Percentiles rank a stretch among this genome's conserved stretches.
These are phyloP conservation scores for Carex pumila DNA, from an alignment of 176 grass and related monocot genomes.

Conservation along the genomic window DNA sequence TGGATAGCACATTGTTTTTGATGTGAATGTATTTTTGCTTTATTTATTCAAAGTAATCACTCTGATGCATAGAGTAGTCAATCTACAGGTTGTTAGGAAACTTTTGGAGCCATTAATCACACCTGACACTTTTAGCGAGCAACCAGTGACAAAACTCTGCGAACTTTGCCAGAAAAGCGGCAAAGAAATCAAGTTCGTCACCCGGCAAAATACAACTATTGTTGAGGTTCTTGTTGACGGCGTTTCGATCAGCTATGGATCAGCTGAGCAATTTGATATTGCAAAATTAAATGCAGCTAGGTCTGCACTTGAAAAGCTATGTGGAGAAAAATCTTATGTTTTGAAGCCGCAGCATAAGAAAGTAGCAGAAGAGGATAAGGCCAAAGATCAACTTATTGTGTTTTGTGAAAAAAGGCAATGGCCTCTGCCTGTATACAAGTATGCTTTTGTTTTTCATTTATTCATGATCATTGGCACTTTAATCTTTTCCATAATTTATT, in stretches of 20 bases:
- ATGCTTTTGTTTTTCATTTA: constrained; percentile 24
- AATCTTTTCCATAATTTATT: neutral
- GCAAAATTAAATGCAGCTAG: constrained; percentile 75
- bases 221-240: constrained; percentile 51
- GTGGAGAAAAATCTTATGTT: constrained; percentile 8
- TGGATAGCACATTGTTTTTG: neutral
- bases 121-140: constrained; percentile 53
- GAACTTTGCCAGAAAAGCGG: constrained; percentile 65
- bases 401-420: constrained; percentile 46
- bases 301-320: constrained; percentile 54
- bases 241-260: constrained; percentile 39
- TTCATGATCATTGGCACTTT: neutral
- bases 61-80: neutral
- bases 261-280: constrained; percentile 54
- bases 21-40: neutral
- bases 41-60: neutral
- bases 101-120: constrained; percentile 72
- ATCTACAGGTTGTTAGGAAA: constrained; percentile 43
- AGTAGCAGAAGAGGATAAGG: constrained; percentile 39
- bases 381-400: constrained; percentile 62
- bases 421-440: constrained; percentile 65
- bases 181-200: constrained; percentile 40
- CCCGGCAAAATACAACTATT: constrained; percentile 29
- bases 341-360: constrained; percentile 11
- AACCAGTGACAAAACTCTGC: constrained; percentile 50